These are phyloP conservation scores for Rhododendron ferrugineum DNA, from an alignment of 148 eudicot species.

Conservation along the genomic window DNA sequence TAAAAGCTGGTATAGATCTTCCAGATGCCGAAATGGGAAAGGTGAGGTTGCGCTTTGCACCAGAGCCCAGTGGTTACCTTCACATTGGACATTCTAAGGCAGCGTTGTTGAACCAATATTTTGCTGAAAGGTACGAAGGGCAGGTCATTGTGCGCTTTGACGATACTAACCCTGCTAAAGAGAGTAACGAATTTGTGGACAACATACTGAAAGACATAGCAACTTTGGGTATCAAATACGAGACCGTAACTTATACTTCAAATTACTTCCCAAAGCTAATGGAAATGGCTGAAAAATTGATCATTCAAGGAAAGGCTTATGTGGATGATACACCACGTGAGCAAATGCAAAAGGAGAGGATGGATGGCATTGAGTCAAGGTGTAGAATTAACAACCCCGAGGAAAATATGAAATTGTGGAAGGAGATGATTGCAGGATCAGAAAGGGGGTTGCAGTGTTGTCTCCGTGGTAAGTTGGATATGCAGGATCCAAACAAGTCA, in stretches of 20 bases:
- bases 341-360: conserved; percentile 89
- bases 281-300: conserved; percentile 87
- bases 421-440: conserved; percentile 91
- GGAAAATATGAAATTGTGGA: conserved; percentile 76
- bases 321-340: conserved; percentile 97
- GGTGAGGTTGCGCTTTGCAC: conserved; percentile 84
- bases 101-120: conserved; percentile 78
- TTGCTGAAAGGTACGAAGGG: conserved; percentile 84
- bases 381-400: conserved; percentile 54
- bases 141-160: conserved; percentile 82
- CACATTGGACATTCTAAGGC: conserved; percentile 98
- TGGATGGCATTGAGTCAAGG: conserved; percentile 89
- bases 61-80: conserved; percentile 98
- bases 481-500: conserved; percentile 97
- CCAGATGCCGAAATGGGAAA: conserved; percentile 86
- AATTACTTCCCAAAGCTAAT: conserved; percentile 84
- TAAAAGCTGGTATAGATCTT: conserved; percentile 56
- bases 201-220: conserved; percentile 76
- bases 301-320: conserved; percentile 77
- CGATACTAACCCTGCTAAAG: conserved; percentile 96
- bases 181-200: conserved; percentile 91
- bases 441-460: conserved; percentile 87
- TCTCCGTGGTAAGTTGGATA: conserved; percentile 87
- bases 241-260: conserved; percentile 75
- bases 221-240: conserved; percentile 71